phyloP scores from a whole-genome alignment of 306 rosid species.

The Vigna angularis region DNA sequence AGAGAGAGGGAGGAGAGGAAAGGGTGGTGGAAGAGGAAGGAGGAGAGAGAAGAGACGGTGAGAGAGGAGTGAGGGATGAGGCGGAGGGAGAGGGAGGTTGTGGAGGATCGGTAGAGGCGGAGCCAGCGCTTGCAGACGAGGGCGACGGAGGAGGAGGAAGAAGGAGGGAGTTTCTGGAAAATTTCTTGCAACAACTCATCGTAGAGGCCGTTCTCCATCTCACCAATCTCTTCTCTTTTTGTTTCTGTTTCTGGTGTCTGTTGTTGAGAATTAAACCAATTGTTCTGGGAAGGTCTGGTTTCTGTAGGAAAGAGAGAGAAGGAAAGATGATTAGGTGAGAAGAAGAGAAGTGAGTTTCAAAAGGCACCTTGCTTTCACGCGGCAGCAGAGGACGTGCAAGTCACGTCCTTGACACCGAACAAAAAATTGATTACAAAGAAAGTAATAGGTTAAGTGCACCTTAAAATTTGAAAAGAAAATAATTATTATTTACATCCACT shows the following conservation, averaged over 20 bases:
- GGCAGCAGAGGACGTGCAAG: slow-evolving; percentile 42
- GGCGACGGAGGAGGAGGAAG: slow-evolving; percentile 64
- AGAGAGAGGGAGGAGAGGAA: slow-evolving; percentile 46
- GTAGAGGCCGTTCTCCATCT: slow-evolving; percentile 64
- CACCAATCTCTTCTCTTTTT: background rate
- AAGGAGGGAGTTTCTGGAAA: slow-evolving; percentile 65
- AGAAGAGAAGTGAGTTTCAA: slow-evolving; percentile 43
- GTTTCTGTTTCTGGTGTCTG: background rate
- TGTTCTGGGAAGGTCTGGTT: slow-evolving; percentile 6
- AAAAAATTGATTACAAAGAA: background rate
- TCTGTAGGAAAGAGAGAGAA: background rate
- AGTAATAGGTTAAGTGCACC: too few relatives aligned
- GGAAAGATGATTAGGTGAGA: slow-evolving; percentile 42
- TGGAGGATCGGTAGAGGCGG: slow-evolving; percentile 69
- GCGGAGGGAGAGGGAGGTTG: slow-evolving; percentile 70
- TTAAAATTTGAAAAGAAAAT: too few relatives aligned
- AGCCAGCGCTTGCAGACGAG: slow-evolving; percentile 94
- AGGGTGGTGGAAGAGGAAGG: slow-evolving; percentile 29
- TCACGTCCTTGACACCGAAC: slow-evolving; percentile 38
- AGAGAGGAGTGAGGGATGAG: slow-evolving; percentile 26
- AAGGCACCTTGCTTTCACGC: slow-evolving; percentile 47
- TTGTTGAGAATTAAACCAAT: background rate
- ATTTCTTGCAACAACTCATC: slow-evolving; percentile 87
- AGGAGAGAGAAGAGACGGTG: slow-evolving; percentile 29
- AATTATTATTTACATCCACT: too few relatives aligned